Evolutionary conservation across 306 rosid species (phyloP), one percentile per base, ranked within the genome.

Genomic region (Citrullus colocynthis): DNA sequence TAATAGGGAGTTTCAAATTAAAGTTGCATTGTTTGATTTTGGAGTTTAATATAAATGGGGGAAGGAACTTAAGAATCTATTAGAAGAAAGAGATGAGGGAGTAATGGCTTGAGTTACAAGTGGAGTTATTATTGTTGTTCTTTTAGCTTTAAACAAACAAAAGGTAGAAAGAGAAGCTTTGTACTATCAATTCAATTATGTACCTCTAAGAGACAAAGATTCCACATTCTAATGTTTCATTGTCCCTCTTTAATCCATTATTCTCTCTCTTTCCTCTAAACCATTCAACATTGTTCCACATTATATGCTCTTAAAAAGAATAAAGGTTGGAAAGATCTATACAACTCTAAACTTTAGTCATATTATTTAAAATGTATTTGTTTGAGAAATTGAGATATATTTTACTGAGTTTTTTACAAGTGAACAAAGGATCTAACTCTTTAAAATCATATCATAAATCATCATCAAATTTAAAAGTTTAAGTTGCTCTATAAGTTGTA

Each of bases 141-240:
- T 36, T 16, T 45, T 45, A 21, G 17, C 75, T 70, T 66, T 66
- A 41, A 17, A 42, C 59, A 52, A 52, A 70, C 2, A 8, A 70
- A 62, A 45, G 75, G 20, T 70, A 70, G 75, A 42, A 45, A 70
- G 57, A 70, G 75, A 70, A 70, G 17, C n/a, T 70, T 13, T 70
- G 55, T 24, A 70, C 36, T 44, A 21, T 70, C 75, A 44, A 21
- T 44, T 45, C 57, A 70, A 45, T 70, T 70, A 45, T 70, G 75
- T 70, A 70, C 75, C 37, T 69, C 52, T 44, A 67, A n/a, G 20
- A 69, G 75, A 44, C 75, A 69, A 44, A 20, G 56, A 69, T 69
- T 69, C 56, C 75, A 21, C 57, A 70, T 70, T 65, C 20, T 54
- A 70, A 70, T 70, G 39, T 70, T 70, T 70, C 75, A 70, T 44